Percentiles rank a stretch among this genome's conserved stretches.
These are phyloP conservation scores for Chlorella sp. DNA, from an alignment of 139 green algal species.

Conservation along the genomic window DNA sequence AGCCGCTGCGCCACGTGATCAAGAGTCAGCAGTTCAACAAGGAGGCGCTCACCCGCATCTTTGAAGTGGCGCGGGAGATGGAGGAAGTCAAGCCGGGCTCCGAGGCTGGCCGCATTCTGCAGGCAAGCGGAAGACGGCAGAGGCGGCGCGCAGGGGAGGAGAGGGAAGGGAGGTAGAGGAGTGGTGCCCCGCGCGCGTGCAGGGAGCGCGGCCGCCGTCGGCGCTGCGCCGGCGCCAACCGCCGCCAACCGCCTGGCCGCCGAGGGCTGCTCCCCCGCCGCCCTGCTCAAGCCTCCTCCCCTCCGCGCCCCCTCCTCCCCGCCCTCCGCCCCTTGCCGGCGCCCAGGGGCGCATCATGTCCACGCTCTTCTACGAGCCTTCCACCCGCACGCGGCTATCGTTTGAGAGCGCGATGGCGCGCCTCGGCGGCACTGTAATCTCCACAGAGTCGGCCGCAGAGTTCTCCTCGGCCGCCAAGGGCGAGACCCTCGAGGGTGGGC, in stretches of 20 bases:
- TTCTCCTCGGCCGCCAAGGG: constrained; percentile 98
- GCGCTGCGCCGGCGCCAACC: no score
- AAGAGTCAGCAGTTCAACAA: constrained; percentile 93
- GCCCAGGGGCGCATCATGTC: constrained; percentile 82
- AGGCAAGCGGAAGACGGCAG: no score
- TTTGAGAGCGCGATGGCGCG: constrained; percentile 96
- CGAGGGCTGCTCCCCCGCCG: no score
- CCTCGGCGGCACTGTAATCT: constrained; percentile 92
- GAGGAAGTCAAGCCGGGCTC: constrained; percentile 61
- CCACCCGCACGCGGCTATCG: constrained; percentile 94
- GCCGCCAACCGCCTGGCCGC: no score
- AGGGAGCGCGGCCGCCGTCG: no score
- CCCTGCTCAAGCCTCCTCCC: no score
- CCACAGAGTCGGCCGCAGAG: constrained; percentile 94
- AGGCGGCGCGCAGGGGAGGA: no score
- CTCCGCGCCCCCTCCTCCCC: no score
- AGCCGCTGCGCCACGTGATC: constrained; percentile 73
- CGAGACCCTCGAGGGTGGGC: constrained; percentile 94
- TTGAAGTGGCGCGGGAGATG: constrained; percentile 80
- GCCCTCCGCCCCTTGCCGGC: no score
- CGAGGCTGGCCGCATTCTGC: constrained; percentile 68
- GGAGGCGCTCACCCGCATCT: constrained; percentile 83
- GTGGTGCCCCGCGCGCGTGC: no score
- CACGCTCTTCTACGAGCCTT: constrained; percentile 99
- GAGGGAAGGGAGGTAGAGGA: constrained; percentile 24